These are phyloP conservation scores for Amanita brunnescens DNA, from an alignment of 768 basidiomycete genomes.

Conservation along the genomic window DNA sequence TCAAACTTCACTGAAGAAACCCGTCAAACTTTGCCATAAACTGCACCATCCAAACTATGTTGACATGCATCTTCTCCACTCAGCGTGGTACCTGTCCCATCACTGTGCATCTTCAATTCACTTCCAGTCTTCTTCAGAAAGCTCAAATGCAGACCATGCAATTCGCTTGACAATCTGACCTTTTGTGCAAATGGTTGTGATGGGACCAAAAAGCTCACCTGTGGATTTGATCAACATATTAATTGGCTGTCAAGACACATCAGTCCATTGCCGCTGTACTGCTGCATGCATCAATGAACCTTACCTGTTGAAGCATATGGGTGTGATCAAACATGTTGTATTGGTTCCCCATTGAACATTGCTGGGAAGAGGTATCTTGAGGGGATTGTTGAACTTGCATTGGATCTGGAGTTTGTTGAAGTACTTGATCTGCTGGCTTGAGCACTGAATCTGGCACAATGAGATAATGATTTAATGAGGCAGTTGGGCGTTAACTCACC, in stretches of 20 bases:
- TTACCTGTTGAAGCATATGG: slow-evolving; percentile 10
- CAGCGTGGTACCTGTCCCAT: too few species aligned
- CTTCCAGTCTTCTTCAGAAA: slow-evolving; percentile 17
- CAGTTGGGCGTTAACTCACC: slow-evolving; percentile 13
- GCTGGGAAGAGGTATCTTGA: slow-evolving; percentile 14
- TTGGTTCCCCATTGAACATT: slow-evolving; percentile 19
- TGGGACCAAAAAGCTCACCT: slow-evolving; percentile 20
- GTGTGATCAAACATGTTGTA: slow-evolving; percentile 14
- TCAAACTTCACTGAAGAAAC: too few species aligned
- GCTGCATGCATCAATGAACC: slow-evolving; percentile 4
- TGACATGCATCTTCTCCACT: too few species aligned
- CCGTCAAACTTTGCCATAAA: too few species aligned
- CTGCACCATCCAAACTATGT: too few species aligned
- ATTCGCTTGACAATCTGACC: slow-evolving; percentile 18
- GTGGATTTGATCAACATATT: slow-evolving; percentile 11
- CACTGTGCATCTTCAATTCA: slow-evolving; percentile 8
- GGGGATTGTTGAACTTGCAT: slow-evolving; percentile 6
- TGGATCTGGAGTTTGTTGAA: slow-evolving; percentile 13
- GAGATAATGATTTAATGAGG: too few species aligned
- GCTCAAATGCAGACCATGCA: slow-evolving; percentile 17
- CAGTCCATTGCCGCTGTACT: not conserved
- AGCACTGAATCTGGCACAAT: slow-evolving; percentile 11
- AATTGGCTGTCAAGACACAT: slow-evolving; percentile 6
- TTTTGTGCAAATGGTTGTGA: slow-evolving; percentile 17
- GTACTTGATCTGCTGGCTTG: slow-evolving; percentile 13